Base-by-base conservation (phyloP, 192 early-diverging fungal genomes). In the Entophlyctis helioformis region DNA sequence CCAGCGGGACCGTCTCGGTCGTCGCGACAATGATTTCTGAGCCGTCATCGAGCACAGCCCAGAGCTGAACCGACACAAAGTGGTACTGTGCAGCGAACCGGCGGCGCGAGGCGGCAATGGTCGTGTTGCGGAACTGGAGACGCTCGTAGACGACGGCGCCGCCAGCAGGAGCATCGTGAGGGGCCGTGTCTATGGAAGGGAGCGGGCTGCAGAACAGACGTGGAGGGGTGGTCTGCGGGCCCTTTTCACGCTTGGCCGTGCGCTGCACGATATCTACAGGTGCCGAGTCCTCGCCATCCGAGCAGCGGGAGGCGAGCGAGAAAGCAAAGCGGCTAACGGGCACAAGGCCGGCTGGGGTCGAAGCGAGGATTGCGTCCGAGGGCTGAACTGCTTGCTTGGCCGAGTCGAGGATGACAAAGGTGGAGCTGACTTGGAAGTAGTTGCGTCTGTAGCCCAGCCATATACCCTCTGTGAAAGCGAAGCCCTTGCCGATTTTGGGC, bases 401-500 rank as follows among this genome's bases (percentile, higher is more conserved):
- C 4, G 47, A 28, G 32, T 61, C 57, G 8, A 51, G n/a, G 19
- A 38, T 32, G 16, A 71, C 50, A 55, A 87, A 86, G 5, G 76
- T 59, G 8, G 69, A 63, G 34, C 72, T 78, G 15, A 96, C 71
- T 51, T 93, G 87, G 39, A 93, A 93, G 62, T 93, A 96, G 59
- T 96, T 96, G 53, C 90, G 78, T 5, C 91, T 74, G 57, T 96
- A 96, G 49, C 91, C 93, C 1, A 90, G 90, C 91, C 91, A 96
- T 46, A 87, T 86, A 43, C 72, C 70, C 29, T 82, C 78, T 15
- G 89, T 81, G 32, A 89, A 49, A 45, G 94, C 92, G 63, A 96
- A 96, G 12, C 91, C 91, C 24, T 87, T 77, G 53, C 94, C 91
- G 32, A 92, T 81, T 31, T 86, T 86, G 16, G 89, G 79, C 39